phyloP scores from a whole-genome alignment of 1,139 yeast genomes.

The Kluyveromyces sp. region DNA sequence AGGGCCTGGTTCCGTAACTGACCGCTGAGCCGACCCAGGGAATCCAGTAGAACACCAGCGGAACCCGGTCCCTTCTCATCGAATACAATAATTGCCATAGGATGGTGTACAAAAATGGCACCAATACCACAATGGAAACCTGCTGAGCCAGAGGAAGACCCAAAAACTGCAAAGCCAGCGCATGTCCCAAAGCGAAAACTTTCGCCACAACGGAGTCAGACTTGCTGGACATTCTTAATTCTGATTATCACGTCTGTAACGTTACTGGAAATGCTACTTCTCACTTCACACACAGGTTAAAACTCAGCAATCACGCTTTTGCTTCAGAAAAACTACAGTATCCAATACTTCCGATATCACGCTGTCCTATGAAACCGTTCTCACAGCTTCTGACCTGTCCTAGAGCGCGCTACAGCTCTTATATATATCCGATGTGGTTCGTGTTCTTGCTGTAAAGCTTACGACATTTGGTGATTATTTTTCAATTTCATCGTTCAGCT shows the following conservation, averaged over 20 bases:
- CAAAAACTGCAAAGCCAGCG: constrained; percentile 19
- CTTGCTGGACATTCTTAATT: background rate
- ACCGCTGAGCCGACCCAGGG: constrained; percentile 96
- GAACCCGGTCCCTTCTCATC: constrained; percentile 72
- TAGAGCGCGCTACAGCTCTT: background rate
- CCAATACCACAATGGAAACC: constrained; percentile 24
- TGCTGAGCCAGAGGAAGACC: constrained; percentile 32
- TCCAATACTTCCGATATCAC: background rate
- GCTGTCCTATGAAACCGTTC: background rate
- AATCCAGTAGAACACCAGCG: constrained; percentile 84
- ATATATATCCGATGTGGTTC: background rate
- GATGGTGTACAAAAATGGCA: constrained; percentile 50
- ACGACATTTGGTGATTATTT: background rate
- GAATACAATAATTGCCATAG: constrained; percentile 67
- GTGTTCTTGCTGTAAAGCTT: background rate
- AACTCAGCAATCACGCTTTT: background rate
- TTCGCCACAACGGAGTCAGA: constrained; percentile 17
- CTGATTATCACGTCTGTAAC: background rate
- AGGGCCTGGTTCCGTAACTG: constrained; percentile 85
- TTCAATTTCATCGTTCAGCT: constrained; percentile 1
- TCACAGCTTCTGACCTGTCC: background rate
- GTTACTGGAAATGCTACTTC: too few species aligned
- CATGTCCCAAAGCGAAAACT: constrained; percentile 14
- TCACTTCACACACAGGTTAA: too few species aligned
- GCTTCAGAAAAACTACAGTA: background rate